These are phyloP conservation scores for Bruguiera parviflora DNA, from an alignment of 345 rosid species.

Conservation along the genomic window DNA sequence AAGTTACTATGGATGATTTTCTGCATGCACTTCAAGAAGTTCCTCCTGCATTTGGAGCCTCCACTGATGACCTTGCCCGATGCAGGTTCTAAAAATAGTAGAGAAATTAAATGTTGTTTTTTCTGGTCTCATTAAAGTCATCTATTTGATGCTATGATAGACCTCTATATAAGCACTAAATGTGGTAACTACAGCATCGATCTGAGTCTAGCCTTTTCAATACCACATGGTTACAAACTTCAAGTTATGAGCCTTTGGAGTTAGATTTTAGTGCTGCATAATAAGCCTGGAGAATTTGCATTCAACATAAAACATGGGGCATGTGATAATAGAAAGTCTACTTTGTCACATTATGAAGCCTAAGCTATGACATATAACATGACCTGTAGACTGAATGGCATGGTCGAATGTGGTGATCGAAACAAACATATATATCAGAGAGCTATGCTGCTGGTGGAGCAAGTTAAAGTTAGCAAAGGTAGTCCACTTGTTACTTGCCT, in stretches of 20 bases:
- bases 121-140: background rate
- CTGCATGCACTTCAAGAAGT: constrained; percentile 71
- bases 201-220: constrained; percentile 2
- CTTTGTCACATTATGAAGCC: background rate
- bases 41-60: constrained; percentile 94
- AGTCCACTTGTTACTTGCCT: constrained; percentile 94
- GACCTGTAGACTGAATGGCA: constrained; percentile 72
- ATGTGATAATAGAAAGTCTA: background rate
- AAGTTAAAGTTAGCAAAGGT: constrained; percentile 96
- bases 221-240: background rate
- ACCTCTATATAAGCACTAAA: background rate
- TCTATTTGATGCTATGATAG: constrained; percentile 4
- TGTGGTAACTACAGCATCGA: constrained; percentile 1
- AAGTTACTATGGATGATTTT: constrained; percentile 93
- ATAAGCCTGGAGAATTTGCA: background rate
- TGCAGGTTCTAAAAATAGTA: constrained; percentile 58
- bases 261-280: background rate
- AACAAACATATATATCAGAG: constrained; percentile 80
- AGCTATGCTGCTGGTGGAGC: constrained; percentile 86
- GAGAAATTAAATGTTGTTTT: background rate
- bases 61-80: constrained; percentile 90
- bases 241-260: background rate
- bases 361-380: constrained; percentile 15
- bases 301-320: background rate
- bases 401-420: constrained; percentile 80